Base-by-base conservation (phyloP, 306 rosid species). In the Carpinus fangiana region DNA sequence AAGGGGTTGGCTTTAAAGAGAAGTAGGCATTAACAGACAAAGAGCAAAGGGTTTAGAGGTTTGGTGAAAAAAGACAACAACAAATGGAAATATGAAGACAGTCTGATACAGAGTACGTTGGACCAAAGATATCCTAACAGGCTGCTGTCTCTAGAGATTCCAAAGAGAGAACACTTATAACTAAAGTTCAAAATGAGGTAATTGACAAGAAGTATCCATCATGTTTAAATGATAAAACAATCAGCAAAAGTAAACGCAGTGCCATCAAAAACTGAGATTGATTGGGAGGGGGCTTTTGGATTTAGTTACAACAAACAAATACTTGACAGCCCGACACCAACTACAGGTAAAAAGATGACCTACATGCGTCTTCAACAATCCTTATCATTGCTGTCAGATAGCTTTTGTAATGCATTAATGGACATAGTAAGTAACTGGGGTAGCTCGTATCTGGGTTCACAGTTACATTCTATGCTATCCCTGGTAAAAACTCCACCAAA, bases 91-190 rank as follows among this genome's bases (percentile, higher is more conserved):
- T 26, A 36, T n/a, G 65, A 60, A 69, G 45, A 12, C 1, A 76
- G 45, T 76, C 77, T 50, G 75, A 74, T 72, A 57, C 81, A 71
- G 62, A 77, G 16, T 50, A 50, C 64, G 26, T 41, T 59, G 70
- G 76, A 80, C 60, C 52, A 48, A 48, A 47, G 2, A 12, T 4
- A 48, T 48, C 14, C 52, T 48, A 48, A 48, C 52, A 48, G 52
- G 28, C 36, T 6, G 61, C 12, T 47, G 69, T 45, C 36, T 74
- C 23, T 56, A 61, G 4, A 11, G 62, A 61, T 76, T 81, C 69
- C 62, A 16, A 52, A 31, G 12, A 31, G 26, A 13, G 16, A 77
- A 23, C 74, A 48, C 55, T 38, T 31, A 31, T 67, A 38, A 53
- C 75, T 18, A 17, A 53, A 51, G 70, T 55, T 55, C 10, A 23